phyloP scores from a whole-genome alignment of 805 yeast genomes.

The Candida insectorum region DNA sequence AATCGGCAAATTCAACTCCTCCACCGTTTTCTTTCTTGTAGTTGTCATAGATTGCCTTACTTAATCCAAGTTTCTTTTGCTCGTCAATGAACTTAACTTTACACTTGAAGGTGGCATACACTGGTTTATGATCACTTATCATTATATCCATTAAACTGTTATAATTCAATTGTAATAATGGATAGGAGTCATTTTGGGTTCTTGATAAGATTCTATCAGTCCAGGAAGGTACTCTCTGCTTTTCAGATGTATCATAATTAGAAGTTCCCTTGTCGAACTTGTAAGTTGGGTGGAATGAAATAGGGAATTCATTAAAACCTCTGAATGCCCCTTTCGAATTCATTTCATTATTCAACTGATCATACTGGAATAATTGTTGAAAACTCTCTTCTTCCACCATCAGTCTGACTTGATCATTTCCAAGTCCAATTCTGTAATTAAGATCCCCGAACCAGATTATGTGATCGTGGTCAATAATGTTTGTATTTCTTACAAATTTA shows the following conservation, averaged over 20 bases:
- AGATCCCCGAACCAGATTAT: constrained; percentile 94
- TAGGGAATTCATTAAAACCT: constrained; percentile 71
- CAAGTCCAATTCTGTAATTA: constrained; percentile 72
- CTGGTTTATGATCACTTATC: constrained; percentile 91
- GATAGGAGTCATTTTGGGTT: constrained; percentile 33
- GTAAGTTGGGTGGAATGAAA: constrained; percentile 85
- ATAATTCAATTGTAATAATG: constrained; percentile 62
- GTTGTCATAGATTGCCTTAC: constrained; percentile 23
- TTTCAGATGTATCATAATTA: constrained; percentile 83
- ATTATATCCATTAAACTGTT: constrained; percentile 55
- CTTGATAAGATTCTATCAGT: constrained; percentile 81
- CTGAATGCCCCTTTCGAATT: constrained; percentile 60
- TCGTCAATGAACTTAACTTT: constrained; percentile 64
- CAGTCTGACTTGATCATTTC: constrained; percentile 71
- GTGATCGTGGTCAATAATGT: constrained; percentile 73
- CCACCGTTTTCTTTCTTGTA: constrained; percentile 28
- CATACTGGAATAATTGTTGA: constrained; percentile 56
- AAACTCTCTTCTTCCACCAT: constrained; percentile 46
- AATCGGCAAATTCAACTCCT: constrained; percentile 5
- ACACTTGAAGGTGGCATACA: constrained; percentile 72
- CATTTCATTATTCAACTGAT: constrained; percentile 79
- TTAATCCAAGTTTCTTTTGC: constrained; percentile 23
- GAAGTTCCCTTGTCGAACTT: constrained; percentile 85
- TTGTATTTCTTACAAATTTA: constrained; percentile 69
- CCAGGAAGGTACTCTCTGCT: constrained; percentile 94